Base-by-base conservation (phyloP, 352 stramenopile genomes). In the Phytophthora melonis region DNA sequence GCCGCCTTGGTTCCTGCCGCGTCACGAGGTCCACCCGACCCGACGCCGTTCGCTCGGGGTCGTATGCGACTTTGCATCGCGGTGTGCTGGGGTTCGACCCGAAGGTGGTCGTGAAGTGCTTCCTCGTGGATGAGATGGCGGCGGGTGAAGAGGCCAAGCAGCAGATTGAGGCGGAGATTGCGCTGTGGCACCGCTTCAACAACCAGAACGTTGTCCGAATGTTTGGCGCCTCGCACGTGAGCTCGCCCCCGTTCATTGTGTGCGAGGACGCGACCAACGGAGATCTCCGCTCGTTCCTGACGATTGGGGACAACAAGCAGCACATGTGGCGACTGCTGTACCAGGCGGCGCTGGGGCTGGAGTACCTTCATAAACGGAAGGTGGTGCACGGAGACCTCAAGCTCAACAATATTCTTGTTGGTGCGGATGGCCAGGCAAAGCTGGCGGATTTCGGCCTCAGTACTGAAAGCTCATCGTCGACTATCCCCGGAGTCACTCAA, bases 291-390 rank as follows among this genome's bases (percentile, higher is more conserved):
- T 27, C 7, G 0, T 75, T 63, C n/a, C 34, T 75, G 3, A 41
- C 54, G 3, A 7, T 34, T 2, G 25, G 43, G 3, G 55, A 41
- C 0, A 50, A 72, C 34, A 49, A 52, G 3, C 65, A 36, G 11
- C 25, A 27, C 5, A 62, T 75, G 63, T 74, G 61, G 58, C 54
- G 68, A 5, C 34, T 78, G 55, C 30, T 83, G 43, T 67, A 69
- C 47, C 52, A 83, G 18, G 50, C 70, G 10, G 63, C 71, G 2
- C 58, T 80, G 21, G 88, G 85, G 6, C 62, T 96, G 2, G 34
- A 71, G n/a, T 78, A 63, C 18, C 34, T 69, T 27, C 53, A 63
- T 39, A 69, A 63, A 11, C 39, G 23, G 11, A 16, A 19, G 10
- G 53, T 69, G 5, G 63, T 69, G 36, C 63, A 69, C 25, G 63